Evolutionary conservation across 192 early-diverging fungal species (phyloP), one percentile per base, ranked within the genome.

Genomic region (Spinellus fusiger): DNA sequence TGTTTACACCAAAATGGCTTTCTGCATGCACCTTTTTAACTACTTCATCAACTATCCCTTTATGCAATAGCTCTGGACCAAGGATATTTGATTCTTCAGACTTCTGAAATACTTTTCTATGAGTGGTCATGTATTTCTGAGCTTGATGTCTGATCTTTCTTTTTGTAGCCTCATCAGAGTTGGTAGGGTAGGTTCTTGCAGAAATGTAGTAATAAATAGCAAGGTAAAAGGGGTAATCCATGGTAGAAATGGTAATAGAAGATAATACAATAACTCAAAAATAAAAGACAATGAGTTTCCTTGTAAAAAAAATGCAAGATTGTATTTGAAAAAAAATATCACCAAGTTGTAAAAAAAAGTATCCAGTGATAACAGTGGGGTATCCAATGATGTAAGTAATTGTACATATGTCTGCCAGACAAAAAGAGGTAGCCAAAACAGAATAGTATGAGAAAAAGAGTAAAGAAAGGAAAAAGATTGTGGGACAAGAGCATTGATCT

Each of bases 21-120:
- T 60, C 58, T 10, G 38, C 44, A 27, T 60, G 58, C 5, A 60
- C 58, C n/a, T n/a, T 15, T 2, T 28, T 18, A 20, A 60, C 12
- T 1, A 44, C 3, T 10, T 2, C 27, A 1, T 4, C 1, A 1
- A 27, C 29, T 16, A 38, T 60, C 0, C 47, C n/a, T 44, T 46
- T 25, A 25, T 60, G 58, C 1, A 60, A 12, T 1, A 60, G 23
- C 28, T 60, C 35, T 2, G 22, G 58, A 27, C 2, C 38, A 1
- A 18, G 18, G 1, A 7, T 16, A 18, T 12, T 18, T 37, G 6
- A 6, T 6, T 18, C 48, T 6, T 16, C 23, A 6, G n/a, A 6
- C 18, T 49, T 49, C 8, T 12, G 15, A 49, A 22, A 49, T 6
- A 49, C 7, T 18, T 25, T 49, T 12, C 48, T 18, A 5, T 49